phyloP scores from a whole-genome alignment of 2,329 filamentous ascomycete genomes.

The Scedosporium apiospermum region DNA sequence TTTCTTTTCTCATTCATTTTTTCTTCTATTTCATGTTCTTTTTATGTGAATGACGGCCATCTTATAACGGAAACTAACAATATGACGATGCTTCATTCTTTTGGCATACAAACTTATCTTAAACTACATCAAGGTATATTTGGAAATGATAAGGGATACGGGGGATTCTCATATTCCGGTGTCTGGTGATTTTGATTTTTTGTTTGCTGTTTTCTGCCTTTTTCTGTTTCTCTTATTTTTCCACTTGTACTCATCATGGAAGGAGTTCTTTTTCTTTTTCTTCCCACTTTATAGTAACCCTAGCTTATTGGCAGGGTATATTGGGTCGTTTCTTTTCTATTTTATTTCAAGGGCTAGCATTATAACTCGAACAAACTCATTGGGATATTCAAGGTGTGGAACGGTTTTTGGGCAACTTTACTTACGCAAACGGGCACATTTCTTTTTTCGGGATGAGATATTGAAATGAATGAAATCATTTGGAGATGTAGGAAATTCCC shows the following conservation, averaged over 20 bases:
- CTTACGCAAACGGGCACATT: too few species aligned
- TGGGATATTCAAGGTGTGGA: too few species aligned
- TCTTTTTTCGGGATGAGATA: too few species aligned
- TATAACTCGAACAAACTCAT: background rate
- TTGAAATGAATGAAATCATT: background rate
- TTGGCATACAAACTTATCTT: background rate
- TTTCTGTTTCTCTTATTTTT: constrained; percentile 8
- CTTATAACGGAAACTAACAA: background rate
- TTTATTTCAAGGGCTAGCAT: background rate
- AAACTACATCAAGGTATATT: background rate
- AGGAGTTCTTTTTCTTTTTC: constrained; percentile 5
- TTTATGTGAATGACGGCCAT: background rate
- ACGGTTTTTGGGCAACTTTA: too few species aligned
- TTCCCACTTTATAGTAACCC: background rate
- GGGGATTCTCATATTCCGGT: background rate
- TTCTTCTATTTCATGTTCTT: constrained; percentile 1
- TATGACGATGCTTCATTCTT: background rate
- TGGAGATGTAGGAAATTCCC: background rate
- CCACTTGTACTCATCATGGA: constrained; percentile 6
- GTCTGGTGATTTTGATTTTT: background rate
- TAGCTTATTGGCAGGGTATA: background rate
- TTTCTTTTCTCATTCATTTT: background rate
- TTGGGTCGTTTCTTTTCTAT: background rate
- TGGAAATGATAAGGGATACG: background rate
- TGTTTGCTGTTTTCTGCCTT: background rate